Conservation (phyloP, 768 basidiomycete genomes). For the Peribolospora kevripleyi region DNA sequence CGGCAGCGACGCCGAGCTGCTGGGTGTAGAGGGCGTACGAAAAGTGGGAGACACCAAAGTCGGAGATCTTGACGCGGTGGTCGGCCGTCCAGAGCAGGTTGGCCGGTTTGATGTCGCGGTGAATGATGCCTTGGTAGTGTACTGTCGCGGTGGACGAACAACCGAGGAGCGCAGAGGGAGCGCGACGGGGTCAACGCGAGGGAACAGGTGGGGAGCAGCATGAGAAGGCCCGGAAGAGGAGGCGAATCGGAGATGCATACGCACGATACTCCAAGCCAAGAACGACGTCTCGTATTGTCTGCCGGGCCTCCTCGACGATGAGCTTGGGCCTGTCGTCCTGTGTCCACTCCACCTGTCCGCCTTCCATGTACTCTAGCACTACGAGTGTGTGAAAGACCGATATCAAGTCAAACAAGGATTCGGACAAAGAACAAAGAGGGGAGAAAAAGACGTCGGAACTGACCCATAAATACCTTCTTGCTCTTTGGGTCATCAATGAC, state of each 20-base stretch:
- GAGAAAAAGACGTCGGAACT: slow-evolving; percentile 19
- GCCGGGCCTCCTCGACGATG: slow-evolving; percentile 53
- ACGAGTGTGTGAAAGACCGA: slow-evolving; percentile 1
- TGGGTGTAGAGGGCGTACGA: slow-evolving; percentile 65
- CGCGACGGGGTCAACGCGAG: slow-evolving; percentile 2
- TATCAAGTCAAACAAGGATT: neutral
- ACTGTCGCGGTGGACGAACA: slow-evolving; percentile 28
- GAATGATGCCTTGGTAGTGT: slow-evolving; percentile 92
- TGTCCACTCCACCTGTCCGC: slow-evolving; percentile 82
- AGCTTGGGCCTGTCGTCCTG: slow-evolving; percentile 40
- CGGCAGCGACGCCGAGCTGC: slow-evolving; percentile 28
- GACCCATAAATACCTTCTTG: slow-evolving; percentile 82
- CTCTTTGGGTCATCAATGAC: slow-evolving; percentile 79
- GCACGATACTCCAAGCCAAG: slow-evolving; percentile 82
- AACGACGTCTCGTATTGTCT: slow-evolving; percentile 76
- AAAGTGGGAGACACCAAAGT: slow-evolving; percentile 94
- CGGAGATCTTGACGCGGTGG: slow-evolving; percentile 76
- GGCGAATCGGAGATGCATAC: slow-evolving; percentile 18
- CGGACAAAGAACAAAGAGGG: slow-evolving; percentile 11
- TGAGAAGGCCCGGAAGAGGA: slow-evolving; percentile 4
- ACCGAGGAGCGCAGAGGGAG: neutral
- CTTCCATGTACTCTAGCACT: slow-evolving; percentile 93
- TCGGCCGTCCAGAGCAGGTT: slow-evolving; percentile 80
- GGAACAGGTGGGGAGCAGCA: too few species aligned
- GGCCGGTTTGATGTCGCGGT: slow-evolving; percentile 96